A percentile compares a stretch with the other conserved stretches of the same genome.
Evolutionary conservation across 805 yeast genomes (phyloP).

Genomic region (Sungouiozyma ichnusensis): DNA sequence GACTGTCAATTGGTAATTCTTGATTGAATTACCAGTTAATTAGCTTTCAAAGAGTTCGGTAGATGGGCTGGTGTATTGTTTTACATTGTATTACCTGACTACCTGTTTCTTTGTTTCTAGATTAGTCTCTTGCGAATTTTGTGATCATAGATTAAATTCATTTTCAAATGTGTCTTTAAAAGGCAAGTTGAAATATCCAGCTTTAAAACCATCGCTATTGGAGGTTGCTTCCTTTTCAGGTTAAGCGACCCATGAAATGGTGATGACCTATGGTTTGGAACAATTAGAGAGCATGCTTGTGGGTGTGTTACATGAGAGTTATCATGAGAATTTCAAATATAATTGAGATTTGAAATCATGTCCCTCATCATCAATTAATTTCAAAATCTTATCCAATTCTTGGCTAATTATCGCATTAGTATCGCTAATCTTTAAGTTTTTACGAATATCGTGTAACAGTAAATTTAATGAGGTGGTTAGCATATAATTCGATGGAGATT

Average conservation of each 20-base stretch:
- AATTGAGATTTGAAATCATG: constrained; percentile 20
- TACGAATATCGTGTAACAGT: constrained; percentile 15
- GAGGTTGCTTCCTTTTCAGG: constrained; percentile 65
- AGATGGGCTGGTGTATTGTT: neutral
- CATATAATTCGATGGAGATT: constrained; percentile 13
- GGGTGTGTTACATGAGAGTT: neutral
- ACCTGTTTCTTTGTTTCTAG: neutral
- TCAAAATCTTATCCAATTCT: constrained; percentile 11
- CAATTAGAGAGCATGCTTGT: constrained; percentile 28
- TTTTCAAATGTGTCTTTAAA: constrained; percentile 1
- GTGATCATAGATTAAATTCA: constrained; percentile 9
- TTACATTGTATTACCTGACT: neutral
- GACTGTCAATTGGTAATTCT: neutral
- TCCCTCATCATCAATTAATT: constrained; percentile 15
- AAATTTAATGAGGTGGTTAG: constrained; percentile 22
- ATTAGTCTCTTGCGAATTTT: neutral
- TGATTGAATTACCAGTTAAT: neutral
- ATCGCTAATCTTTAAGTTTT: constrained; percentile 6
- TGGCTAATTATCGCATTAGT: constrained; percentile 2
- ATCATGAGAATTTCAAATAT: constrained; percentile 18
- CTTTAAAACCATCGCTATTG: constrained; percentile 97
- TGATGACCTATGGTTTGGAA: constrained; percentile 90
- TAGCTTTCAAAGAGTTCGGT: neutral
- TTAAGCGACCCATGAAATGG: constrained; percentile 84
- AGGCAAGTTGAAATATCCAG: constrained; percentile 33